A percentile compares a stretch with the other conserved stretches of the same genome.
These are phyloP conservation scores for Pichia nakasei DNA, from an alignment of 805 yeast genomes.

Conservation along the genomic window DNA sequence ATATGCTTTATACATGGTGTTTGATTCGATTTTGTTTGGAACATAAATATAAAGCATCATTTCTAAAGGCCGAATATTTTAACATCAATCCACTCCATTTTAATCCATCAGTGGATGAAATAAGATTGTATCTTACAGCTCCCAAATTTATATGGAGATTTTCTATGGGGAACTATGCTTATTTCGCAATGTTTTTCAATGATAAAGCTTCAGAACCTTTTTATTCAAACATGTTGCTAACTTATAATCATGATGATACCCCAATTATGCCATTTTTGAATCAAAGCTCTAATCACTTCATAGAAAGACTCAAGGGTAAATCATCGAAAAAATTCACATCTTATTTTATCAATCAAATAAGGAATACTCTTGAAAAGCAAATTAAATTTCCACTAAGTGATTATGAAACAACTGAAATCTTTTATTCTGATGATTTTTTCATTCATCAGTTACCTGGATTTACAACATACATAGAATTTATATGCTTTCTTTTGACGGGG, in stretches of 20 bases:
- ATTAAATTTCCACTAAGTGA: neutral
- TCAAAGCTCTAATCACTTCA: neutral
- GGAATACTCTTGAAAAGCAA: no score
- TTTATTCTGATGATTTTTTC: neutral
- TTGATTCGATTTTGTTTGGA: neutral
- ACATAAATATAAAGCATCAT: neutral
- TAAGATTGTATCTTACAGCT: neutral
- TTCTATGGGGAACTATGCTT: neutral
- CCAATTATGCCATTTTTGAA: neutral
- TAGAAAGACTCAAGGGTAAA: neutral
- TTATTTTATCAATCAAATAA: neutral
- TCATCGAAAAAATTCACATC: neutral
- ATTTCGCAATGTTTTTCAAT: neutral
- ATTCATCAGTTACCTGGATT: neutral
- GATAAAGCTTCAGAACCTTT: neutral
- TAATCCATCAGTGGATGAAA: neutral
- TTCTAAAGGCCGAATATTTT: neutral
- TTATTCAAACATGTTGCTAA: neutral
- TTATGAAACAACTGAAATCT: neutral
- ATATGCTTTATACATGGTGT: neutral
- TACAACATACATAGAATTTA: neutral
- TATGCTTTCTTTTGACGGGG: neutral
- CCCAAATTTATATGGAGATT: neutral
- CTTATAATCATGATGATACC: neutral
- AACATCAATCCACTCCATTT: neutral